Percentiles rank a stretch among this genome's conserved stretches.
phyloP scores from a whole-genome alignment of 371 early-diverging fungal species.

The Apophysomyces variabilis region DNA sequence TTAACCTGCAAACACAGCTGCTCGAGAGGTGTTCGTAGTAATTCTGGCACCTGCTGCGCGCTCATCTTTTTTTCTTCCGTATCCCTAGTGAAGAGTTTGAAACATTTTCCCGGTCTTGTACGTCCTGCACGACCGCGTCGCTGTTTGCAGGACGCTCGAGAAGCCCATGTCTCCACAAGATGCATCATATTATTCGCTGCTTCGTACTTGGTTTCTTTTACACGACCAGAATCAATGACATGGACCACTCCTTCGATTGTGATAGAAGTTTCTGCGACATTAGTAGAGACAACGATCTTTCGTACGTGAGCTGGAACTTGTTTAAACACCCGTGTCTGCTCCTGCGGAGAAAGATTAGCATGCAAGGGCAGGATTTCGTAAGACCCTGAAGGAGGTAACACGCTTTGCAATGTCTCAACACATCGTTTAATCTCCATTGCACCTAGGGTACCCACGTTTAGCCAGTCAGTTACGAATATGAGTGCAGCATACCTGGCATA shows the following conservation, averaged over 20 bases:
- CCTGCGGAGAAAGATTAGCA: constrained; percentile 74
- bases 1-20: constrained; percentile 84
- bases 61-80: constrained; percentile 57
- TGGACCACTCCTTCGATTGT: constrained; percentile 92
- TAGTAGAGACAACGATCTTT: constrained; percentile 93
- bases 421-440: constrained; percentile 78
- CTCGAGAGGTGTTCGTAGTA: constrained; percentile 80
- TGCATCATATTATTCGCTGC: constrained; percentile 63
- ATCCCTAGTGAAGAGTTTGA: constrained; percentile 65
- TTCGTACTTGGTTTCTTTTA: constrained; percentile 80
- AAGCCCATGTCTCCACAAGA: constrained; percentile 56
- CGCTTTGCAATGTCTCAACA: constrained; percentile 55
- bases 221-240: constrained; percentile 92
- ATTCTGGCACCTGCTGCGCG: constrained; percentile 77
- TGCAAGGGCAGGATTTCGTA: constrained; percentile 71
- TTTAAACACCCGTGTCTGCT: constrained; percentile 69
- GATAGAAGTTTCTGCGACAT: constrained; percentile 95
- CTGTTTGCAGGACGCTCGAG: constrained; percentile 87
- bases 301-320: constrained; percentile 63
- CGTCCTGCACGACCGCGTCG: constrained; percentile 95
- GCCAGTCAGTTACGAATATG: neutral
- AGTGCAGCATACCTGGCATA: constrained; percentile 58
- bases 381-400: constrained; percentile 28
- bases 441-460: constrained; percentile 31
- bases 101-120: constrained; percentile 82